Evolutionary conservation across 2,329 filamentous ascomycete genomes (phyloP).

Genomic region (Ceratocystis papillata): DNA sequence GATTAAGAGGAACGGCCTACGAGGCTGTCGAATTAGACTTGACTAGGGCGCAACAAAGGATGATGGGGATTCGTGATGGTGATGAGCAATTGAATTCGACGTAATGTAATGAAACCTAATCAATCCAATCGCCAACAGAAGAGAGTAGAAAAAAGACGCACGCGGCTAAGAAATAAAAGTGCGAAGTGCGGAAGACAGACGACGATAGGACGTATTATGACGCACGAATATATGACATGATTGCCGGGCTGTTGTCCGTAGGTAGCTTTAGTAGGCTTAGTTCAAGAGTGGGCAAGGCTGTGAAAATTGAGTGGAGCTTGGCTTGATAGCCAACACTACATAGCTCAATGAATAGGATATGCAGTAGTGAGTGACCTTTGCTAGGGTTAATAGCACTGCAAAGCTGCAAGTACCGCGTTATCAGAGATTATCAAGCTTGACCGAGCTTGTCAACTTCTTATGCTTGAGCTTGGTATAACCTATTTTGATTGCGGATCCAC

Average conservation of each 20-base stretch:
- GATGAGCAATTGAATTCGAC: neutral
- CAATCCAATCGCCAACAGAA: neutral
- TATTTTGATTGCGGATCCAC: neutral
- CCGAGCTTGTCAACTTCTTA: neutral
- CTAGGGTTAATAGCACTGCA: neutral
- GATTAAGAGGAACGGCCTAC: constrained; percentile 4
- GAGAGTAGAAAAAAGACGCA: neutral
- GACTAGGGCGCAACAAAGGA: constrained; percentile 15
- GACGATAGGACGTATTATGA: constrained; percentile 11
- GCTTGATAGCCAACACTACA: neutral
- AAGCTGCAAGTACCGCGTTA: neutral
- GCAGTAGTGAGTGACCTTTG: constrained; percentile 2
- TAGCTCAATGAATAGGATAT: neutral
- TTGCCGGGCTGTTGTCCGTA: neutral
- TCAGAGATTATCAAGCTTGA: neutral
- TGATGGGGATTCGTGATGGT: neutral
- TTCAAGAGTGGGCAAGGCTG: constrained; percentile 1
- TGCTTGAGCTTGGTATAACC: neutral
- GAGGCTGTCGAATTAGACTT: constrained; percentile 17
- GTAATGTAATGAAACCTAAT: neutral
- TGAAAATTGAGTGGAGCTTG: constrained; percentile 10
- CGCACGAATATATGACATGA: constrained; percentile 11
- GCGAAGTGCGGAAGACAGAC: neutral
- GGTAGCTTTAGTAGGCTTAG: neutral
- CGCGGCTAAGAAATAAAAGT: constrained; percentile 1